A percentile compares a stretch with the other conserved stretches of the same genome.
Conservation (phyloP, 805 yeast genomes). For the Kazachstania africana region DNA sequence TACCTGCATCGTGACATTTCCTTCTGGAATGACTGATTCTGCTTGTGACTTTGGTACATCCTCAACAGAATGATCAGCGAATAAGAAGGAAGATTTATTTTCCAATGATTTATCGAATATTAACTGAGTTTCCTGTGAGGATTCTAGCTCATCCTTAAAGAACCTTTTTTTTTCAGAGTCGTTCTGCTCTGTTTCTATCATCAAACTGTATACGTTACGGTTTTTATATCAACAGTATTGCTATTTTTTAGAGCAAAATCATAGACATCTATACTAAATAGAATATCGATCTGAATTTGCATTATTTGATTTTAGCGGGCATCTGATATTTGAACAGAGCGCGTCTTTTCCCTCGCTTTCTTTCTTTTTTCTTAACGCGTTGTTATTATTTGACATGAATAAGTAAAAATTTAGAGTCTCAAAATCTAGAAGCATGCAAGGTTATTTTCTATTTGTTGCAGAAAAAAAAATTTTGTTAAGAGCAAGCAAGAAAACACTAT, state of each 20-base stretch:
- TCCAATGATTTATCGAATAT: constrained; percentile 5
- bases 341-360: too few species aligned
- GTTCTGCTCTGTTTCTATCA: constrained; percentile 1
- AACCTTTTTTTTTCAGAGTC: constrained; percentile 16
- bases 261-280: background rate
- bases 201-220: background rate
- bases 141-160: constrained; percentile 22
- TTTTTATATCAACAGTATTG: background rate
- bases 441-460: background rate
- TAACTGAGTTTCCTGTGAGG: constrained; percentile 8
- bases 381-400: too few species aligned
- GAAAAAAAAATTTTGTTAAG: background rate
- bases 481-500: background rate
- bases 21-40: constrained; percentile 1
- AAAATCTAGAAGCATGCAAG: background rate
- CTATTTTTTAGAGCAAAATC: background rate
- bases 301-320: too few species aligned
- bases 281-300: background rate
- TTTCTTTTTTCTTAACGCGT: too few species aligned
- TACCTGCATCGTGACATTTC: constrained; percentile 1
- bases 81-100: constrained; percentile 14
- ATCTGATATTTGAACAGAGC: too few species aligned
- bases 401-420: background rate
- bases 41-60: constrained; percentile 1
- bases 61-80: constrained; percentile 3